Percentiles rank a stretch among this genome's conserved stretches.
phyloP scores from a whole-genome alignment of 139 green algal genomes.

The Coelastrella sp. region DNA sequence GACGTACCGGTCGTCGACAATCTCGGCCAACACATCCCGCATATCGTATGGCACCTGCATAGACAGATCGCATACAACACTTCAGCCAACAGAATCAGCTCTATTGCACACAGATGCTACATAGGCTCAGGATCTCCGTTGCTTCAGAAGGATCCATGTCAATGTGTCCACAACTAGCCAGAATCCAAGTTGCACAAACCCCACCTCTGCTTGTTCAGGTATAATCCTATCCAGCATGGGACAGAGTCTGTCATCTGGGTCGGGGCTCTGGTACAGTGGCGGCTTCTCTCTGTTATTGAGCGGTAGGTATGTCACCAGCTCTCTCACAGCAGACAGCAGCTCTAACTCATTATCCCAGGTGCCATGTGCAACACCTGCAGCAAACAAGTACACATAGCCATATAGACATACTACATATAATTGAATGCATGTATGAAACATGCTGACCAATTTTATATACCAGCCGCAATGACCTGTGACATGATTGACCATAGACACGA shows the following conservation, averaged over 20 bases:
- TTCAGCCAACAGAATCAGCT: too few species aligned
- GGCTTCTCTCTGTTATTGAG: constrained; percentile 53
- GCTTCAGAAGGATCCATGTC: too few species aligned
- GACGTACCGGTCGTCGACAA: constrained; percentile 71
- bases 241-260: constrained; percentile 51
- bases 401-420: neutral
- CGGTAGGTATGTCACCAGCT: constrained; percentile 72
- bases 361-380: constrained; percentile 43
- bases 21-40: constrained; percentile 59
- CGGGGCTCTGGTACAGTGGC: constrained; percentile 8
- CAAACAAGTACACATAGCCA: constrained; percentile 24
- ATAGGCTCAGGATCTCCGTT: too few species aligned
- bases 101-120: too few species aligned
- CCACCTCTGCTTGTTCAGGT: constrained; percentile 28
- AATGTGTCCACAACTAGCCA: too few species aligned
- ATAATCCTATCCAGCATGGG: constrained; percentile 58
- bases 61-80: too few species aligned
- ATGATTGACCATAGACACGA: too few species aligned
- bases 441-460: too few species aligned
- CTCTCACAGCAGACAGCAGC: constrained; percentile 64
- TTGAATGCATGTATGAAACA: neutral
- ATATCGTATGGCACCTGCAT: constrained; percentile 72
- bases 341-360: constrained; percentile 74
- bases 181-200: neutral
- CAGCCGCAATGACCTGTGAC: too few species aligned